Conservation (phyloP, 306 rosid species). For the Vicia faba region DNA sequence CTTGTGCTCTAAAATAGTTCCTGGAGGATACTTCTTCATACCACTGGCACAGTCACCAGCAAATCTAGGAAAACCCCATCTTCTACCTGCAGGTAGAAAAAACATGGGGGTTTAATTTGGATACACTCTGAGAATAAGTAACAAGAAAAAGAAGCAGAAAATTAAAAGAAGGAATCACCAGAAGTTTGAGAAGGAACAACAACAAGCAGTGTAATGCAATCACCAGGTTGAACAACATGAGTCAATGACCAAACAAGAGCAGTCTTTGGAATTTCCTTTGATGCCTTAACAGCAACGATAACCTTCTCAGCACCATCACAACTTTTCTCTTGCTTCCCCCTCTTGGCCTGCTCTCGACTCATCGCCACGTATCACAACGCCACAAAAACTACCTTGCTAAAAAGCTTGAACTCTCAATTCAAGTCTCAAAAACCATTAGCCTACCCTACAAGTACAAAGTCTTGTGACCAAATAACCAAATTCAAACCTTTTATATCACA, state of each 20-base stretch:
- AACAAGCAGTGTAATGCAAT: conserved; percentile 88
- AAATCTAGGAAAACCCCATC: conserved; percentile 92
- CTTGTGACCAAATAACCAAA: conserved; percentile 47
- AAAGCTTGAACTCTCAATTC: conserved; percentile 46
- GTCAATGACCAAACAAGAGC: conserved; percentile 96
- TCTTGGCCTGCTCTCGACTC: conserved; percentile 77
- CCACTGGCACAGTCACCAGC: conserved; percentile 95
- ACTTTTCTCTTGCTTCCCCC: conserved; percentile 75
- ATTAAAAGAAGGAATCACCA: conserved; percentile 50
- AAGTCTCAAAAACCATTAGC: conserved; percentile 44
- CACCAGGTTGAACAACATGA: conserved; percentile 98
- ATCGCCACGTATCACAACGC: conserved; percentile 40
- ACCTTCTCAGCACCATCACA: conserved; percentile 84
- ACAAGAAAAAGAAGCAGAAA: conserved; percentile 16
- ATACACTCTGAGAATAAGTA: neutral
- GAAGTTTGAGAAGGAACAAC: conserved; percentile 91
- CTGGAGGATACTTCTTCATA: conserved; percentile 64
- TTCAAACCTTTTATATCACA: conserved; percentile 31
- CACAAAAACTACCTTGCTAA: conserved; percentile 31
- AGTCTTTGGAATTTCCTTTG: conserved; percentile 86
- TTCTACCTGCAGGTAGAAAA: conserved; percentile 61
- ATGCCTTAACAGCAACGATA: conserved; percentile 92
- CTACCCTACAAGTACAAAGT: conserved; percentile 49
- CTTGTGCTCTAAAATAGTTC: conserved; percentile 73
- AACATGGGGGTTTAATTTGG: neutral